Evolutionary conservation across 1,284 basidiomycete genomes (phyloP), one percentile per base, ranked within the genome.

Genomic region (Melampsora larici-populina): DNA sequence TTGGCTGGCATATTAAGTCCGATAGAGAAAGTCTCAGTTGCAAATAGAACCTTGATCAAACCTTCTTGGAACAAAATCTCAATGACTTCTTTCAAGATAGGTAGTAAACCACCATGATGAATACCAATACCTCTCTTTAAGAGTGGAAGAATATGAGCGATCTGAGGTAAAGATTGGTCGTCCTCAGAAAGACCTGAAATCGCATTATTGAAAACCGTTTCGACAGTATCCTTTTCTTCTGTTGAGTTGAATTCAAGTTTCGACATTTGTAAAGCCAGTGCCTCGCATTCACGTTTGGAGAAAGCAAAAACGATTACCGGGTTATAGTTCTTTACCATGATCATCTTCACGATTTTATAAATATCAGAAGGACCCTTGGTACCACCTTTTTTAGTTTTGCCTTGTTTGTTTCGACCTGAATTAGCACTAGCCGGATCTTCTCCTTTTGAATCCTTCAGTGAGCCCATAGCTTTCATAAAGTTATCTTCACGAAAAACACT

Each of bases 1-100:
- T 97, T 98, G 48, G 97, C 97, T 15, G 97, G 97, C 97, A 99
- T 99, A 86, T 99, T 99, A 71, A 99, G 87, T 76, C 97, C 96
- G 81, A 99, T 99, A 5, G 95, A 97, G 86, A 99, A 99, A 0
- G 97, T 99, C 85, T 99, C 97, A 0, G 97, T 99, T 1, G 97
- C 97, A 82, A 99, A 99, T 51, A 99, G 89, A 29, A 95, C 94
- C 84, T 99, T 99, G 87, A 99, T 94, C 72, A 99, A 87, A n/a
- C 97, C 96, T 83, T 99, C 97, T 83, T 99, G 96, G 87, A 99
- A 99, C 46, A 99, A 87, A 80, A 99, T 97, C 85, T 99, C 97
- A 84, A 99, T 98, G 69, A 98, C 95, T 84, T 99, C 97, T 84
- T 99, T 99, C 72, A 99, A 87, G 80, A 99, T 97, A 1, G 97